A percentile compares a stretch with the other conserved stretches of the same genome.
Conservation (phyloP, 2,329 filamentous ascomycete species). For the Tolypocladium tropicale region DNA sequence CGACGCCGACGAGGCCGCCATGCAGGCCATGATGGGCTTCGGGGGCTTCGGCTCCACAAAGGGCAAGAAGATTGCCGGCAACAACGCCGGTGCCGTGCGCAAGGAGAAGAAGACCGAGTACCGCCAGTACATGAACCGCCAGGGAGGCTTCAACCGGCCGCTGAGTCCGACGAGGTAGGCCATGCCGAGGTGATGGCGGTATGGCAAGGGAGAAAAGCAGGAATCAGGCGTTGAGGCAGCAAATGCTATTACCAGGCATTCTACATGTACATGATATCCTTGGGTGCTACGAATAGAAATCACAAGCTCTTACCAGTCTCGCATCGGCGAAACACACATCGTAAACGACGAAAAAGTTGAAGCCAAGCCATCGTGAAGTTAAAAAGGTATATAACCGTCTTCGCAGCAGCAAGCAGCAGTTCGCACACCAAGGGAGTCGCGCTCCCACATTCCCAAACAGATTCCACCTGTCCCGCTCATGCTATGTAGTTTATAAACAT, state of each 20-base stretch:
- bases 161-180: constrained; percentile 45
- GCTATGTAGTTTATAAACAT: constrained; percentile 23
- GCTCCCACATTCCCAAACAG: background rate
- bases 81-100: constrained; percentile 69
- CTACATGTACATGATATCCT: background rate
- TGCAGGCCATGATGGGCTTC: constrained; percentile 88
- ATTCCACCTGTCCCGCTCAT: constrained; percentile 2
- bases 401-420: background rate
- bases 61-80: constrained; percentile 78
- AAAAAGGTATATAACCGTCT: background rate
- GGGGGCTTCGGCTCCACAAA: constrained; percentile 78
- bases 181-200: background rate
- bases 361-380: no score
- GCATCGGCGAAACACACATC: background rate
- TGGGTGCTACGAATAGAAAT: background rate
- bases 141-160: constrained; percentile 73
- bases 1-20: constrained; percentile 60
- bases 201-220: background rate
- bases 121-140: constrained; percentile 90
- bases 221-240: background rate
- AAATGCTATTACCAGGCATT: background rate
- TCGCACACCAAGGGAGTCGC: background rate
- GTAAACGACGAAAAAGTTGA: background rate
- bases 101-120: constrained; percentile 96
- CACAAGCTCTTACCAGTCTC: background rate